phyloP scores from a whole-genome alignment of 306 rosid species.

The Parietaria judaica region DNA sequence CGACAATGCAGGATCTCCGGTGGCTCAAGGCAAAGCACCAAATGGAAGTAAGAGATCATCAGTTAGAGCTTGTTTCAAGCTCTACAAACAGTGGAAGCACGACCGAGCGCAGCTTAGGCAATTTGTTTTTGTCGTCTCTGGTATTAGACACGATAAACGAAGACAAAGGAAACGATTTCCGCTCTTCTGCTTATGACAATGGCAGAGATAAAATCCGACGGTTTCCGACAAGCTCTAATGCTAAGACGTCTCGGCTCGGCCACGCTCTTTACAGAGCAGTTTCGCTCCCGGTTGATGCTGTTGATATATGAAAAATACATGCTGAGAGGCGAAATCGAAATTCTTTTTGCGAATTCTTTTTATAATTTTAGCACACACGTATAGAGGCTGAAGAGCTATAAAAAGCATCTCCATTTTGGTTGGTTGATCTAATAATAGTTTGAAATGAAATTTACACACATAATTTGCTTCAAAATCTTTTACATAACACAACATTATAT shows the following conservation, averaged over 20 bases:
- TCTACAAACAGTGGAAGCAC: slow-evolving; percentile 22
- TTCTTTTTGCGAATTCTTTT: slow-evolving; percentile 28
- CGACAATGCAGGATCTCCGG: slow-evolving; percentile 51
- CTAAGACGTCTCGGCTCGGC: slow-evolving; percentile 42
- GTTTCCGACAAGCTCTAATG: slow-evolving; percentile 19
- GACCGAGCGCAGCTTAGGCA: slow-evolving; percentile 26
- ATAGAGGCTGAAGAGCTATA: slow-evolving; percentile 21
- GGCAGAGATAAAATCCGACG: background rate
- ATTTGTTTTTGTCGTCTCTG: slow-evolving; percentile 21
- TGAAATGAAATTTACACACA: slow-evolving; percentile 8
- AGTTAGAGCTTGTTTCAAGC: slow-evolving; percentile 28
- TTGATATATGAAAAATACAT: slow-evolving; percentile 32
- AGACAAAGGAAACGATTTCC: slow-evolving; percentile 22
- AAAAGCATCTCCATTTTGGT: slow-evolving; percentile 15
- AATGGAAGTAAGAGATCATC: slow-evolving; percentile 45
- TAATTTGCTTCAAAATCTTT: background rate
- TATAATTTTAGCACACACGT: slow-evolving; percentile 28
- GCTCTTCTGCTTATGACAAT: slow-evolving; percentile 17
- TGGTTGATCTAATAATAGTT: background rate
- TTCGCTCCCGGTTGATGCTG: slow-evolving; percentile 81
- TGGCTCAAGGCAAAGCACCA: slow-evolving; percentile 71
- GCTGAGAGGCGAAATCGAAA: background rate
- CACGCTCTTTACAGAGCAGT: slow-evolving; percentile 55
- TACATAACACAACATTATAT: no score
- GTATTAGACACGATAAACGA: slow-evolving; percentile 19